Evolutionary conservation across 2,329 filamentous ascomycete genomes (phyloP), one percentile per base, ranked within the genome.

Genomic region (Fusarium marasasianum): DNA sequence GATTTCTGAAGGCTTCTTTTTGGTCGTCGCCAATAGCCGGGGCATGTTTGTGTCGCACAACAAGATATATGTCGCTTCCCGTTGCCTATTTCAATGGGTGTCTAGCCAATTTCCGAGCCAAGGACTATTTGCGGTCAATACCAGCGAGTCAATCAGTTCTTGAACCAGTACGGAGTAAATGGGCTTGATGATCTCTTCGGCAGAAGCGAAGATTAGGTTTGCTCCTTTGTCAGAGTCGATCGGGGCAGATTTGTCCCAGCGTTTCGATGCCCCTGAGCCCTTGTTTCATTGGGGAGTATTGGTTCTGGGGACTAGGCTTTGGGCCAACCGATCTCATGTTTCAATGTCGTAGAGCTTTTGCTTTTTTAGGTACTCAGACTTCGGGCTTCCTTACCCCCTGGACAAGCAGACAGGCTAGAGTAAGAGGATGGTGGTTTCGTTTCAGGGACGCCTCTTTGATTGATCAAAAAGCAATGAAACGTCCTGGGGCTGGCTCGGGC

Each of bases 261-360:
- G 57, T 66, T 66, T 67, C 43, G 51, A 57, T 41, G 48, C 66
- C 66, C 65, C 51, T 68, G 73, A 66, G 56, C 54, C 65, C 66
- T 72, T 66, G 77, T 78, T 78, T 78, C 77, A 78, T 65, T 66
- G 63, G 65, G 75, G 69, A 60, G 50, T 55, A 75, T 56, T 54
- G 70, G 51, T 56, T 72, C 67, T 76, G 66, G 76, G 63, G 72
- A 57, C 66, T 55, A 51, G 43, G 37, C 29, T n/a, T 31, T 48
- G 38, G 50, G 57, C 76, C 77, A 78, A 78, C 77, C 57, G 72
- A 74, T 76, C 63, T 64, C 31, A 59, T 70, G 75, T 78, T 78
- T 77, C 75, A 66, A 78, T 63, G 56, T 62, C 45, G 66, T 66
- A 66, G 63, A 58, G 44, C 66, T 57, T 77, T 75, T 74, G 62